Conservation (phyloP, 495 filamentous ascomycete genomes). For the Penicillium ucsense region DNA sequence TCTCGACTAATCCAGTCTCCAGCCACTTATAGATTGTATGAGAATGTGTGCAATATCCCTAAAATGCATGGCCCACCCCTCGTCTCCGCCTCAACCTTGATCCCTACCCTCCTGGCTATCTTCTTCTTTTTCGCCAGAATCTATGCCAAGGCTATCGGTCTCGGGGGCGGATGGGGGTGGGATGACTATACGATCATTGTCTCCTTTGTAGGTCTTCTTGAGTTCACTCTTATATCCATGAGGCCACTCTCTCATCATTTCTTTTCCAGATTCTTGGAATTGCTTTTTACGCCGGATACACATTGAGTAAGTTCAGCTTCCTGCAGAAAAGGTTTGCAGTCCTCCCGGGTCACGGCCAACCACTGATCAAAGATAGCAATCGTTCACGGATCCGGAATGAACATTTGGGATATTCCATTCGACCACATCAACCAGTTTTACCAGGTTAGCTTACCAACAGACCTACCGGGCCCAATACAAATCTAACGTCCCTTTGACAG, state of each 20-base stretch:
- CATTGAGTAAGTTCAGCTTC: slow-evolving; percentile 7
- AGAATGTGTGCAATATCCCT: slow-evolving; percentile 13
- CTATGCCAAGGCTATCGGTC: slow-evolving; percentile 15
- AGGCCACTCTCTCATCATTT: neutral
- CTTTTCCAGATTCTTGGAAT: slow-evolving; percentile 10
- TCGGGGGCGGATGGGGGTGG: slow-evolving; percentile 24
- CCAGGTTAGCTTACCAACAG: slow-evolving; percentile 6
- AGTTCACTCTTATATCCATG: too few relatives aligned
- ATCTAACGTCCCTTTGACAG: slow-evolving; percentile 3
- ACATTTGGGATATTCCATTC: slow-evolving; percentile 21
- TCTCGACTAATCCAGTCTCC: neutral
- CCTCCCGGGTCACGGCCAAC: neutral
- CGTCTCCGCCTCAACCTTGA: slow-evolving; percentile 7
- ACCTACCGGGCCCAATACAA: neutral
- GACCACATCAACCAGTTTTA: slow-evolving; percentile 17
- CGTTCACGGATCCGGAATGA: slow-evolving; percentile 17
- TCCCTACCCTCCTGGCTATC: slow-evolving; percentile 16
- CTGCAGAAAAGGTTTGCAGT: neutral
- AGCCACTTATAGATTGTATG: slow-evolving; percentile 13
- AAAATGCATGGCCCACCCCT: slow-evolving; percentile 4
- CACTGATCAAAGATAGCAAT: slow-evolving; percentile 15
- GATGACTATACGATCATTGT: slow-evolving; percentile 23
- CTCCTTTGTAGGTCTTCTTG: slow-evolving; percentile 11
- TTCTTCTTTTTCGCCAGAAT: slow-evolving; percentile 19
- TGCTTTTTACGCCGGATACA: slow-evolving; percentile 10